Conservation (phyloP, 2,329 filamentous ascomycete genomes). For the Monosporascus sp. region DNA sequence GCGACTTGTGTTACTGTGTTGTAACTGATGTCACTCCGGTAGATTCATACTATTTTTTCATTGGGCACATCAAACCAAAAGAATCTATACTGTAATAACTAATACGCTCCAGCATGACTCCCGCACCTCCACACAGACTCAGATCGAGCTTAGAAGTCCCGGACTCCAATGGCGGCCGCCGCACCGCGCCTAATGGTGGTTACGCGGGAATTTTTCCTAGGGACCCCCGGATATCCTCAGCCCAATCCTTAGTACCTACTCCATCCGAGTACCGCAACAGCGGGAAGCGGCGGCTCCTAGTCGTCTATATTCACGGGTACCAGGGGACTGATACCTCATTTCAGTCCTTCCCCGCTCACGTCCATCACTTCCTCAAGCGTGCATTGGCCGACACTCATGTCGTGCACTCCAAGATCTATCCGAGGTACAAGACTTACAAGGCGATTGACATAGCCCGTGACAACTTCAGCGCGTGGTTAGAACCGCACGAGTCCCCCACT, state of each 20-base stretch:
- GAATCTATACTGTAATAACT: not conserved
- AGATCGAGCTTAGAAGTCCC: slow-evolving; percentile 3
- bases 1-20: not conserved
- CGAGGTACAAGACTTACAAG: slow-evolving; percentile 71
- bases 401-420: slow-evolving; percentile 83
- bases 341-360: slow-evolving; percentile 78
- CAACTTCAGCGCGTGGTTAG: slow-evolving; percentile 78
- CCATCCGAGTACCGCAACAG: slow-evolving; percentile 20
- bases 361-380: slow-evolving; percentile 68
- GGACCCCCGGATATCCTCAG: slow-evolving; percentile 46
- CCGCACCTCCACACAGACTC: not conserved
- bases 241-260: slow-evolving; percentile 31
- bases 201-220: slow-evolving; percentile 13
- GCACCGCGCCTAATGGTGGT: slow-evolving; percentile 6
- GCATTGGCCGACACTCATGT: slow-evolving; percentile 67
- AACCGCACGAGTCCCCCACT: slow-evolving; percentile 65
- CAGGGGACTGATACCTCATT: slow-evolving; percentile 87
- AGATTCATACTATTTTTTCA: not conserved
- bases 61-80: not conserved
- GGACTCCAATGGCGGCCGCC: not conserved
- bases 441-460: slow-evolving; percentile 69
- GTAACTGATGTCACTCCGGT: not conserved
- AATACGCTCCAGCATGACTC: not conserved
- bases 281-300: slow-evolving; percentile 55
- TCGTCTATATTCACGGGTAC: slow-evolving; percentile 87